Conservation (phyloP, 1,139 yeast genomes). For the Chernovozyma aurita region DNA sequence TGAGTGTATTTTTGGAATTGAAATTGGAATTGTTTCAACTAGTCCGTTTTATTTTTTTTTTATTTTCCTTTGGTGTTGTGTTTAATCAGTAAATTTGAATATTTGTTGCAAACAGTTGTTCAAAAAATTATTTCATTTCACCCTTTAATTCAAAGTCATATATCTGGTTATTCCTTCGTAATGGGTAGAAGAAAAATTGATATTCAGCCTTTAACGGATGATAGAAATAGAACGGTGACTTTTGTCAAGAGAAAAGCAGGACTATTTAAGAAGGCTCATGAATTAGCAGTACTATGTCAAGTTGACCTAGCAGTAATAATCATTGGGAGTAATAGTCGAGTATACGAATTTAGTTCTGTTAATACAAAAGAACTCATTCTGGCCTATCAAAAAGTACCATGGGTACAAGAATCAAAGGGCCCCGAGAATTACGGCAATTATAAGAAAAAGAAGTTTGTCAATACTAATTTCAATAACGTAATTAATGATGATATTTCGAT, state of each 20-base stretch:
- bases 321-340: slow-evolving; percentile 75
- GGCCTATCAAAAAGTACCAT: slow-evolving; percentile 40
- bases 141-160: too few relatives aligned
- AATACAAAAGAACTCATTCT: slow-evolving; percentile 59
- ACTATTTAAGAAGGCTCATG: slow-evolving; percentile 92
- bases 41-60: too few relatives aligned
- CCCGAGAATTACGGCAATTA: slow-evolving; percentile 56
- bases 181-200: slow-evolving; percentile 98
- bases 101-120: too few relatives aligned
- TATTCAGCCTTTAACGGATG: slow-evolving; percentile 86
- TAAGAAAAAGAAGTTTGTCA: slow-evolving; percentile 23
- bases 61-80: too few relatives aligned
- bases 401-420: slow-evolving; percentile 49
- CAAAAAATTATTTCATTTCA: too few relatives aligned
- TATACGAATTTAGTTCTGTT: slow-evolving; percentile 78
- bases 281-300: slow-evolving; percentile 84
- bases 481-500: slow-evolving; percentile 16
- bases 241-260: slow-evolving; percentile 95
- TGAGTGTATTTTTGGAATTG: too few relatives aligned
- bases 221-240: slow-evolving; percentile 82
- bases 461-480: slow-evolving; percentile 10
- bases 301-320: slow-evolving; percentile 91
- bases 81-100: too few relatives aligned
- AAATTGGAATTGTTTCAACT: too few relatives aligned
- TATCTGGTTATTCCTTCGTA: too few relatives aligned